Evolutionary conservation across 2,329 filamentous ascomycete species (phyloP).

Genomic region (Paramyrothecium sp.): DNA sequence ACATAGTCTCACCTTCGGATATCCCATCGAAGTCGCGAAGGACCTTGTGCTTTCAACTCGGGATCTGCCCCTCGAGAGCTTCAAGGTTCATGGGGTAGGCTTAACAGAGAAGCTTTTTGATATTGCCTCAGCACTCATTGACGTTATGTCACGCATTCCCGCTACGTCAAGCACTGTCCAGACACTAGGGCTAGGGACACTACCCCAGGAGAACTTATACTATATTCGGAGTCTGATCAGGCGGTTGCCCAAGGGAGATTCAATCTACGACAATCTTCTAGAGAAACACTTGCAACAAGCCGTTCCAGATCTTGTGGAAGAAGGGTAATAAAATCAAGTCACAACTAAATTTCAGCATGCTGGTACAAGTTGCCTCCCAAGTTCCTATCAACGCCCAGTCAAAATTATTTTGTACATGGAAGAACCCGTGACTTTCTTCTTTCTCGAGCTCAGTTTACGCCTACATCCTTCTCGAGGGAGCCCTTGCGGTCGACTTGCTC

Average conservation of each 20-base stretch:
- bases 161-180: conserved; percentile 23
- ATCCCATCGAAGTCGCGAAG: conserved; percentile 39
- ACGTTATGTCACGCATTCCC: conserved; percentile 41
- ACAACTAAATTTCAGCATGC: background rate
- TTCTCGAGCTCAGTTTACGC: background rate
- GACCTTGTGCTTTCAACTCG: conserved; percentile 36
- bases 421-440: background rate
- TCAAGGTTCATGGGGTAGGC: conserved; percentile 42
- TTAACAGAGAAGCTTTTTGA: conserved; percentile 47
- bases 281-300: conserved; percentile 38
- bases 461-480: background rate
- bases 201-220: conserved; percentile 33
- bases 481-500: background rate
- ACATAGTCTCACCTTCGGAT: conserved; percentile 38
- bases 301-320: conserved; percentile 15
- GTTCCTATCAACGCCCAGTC: too few species aligned
- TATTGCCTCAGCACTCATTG: conserved; percentile 41
- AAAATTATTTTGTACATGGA: too few species aligned
- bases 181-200: conserved; percentile 17
- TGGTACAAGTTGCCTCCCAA: too few species aligned
- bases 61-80: conserved; percentile 34
- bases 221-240: conserved; percentile 36
- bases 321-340: background rate
- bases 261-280: conserved; percentile 36
- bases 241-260: conserved; percentile 33